phyloP scores from a whole-genome alignment of 2,329 filamentous ascomycete genomes.

The Acrocalymma vagum region DNA sequence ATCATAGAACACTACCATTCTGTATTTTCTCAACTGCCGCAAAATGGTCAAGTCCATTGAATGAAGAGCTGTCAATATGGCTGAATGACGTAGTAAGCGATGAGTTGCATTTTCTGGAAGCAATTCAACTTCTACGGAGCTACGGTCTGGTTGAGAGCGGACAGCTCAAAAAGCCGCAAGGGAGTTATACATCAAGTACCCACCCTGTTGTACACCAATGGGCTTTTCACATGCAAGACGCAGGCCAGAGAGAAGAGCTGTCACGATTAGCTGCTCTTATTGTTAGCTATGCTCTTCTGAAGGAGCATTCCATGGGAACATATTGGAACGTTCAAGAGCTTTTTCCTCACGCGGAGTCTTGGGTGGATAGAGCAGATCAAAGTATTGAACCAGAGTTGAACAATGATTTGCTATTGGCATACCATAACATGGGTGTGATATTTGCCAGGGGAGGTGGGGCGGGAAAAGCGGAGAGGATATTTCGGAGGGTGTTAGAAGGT shows the following conservation, averaged over 20 bases:
- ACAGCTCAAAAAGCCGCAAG: constrained; percentile 12
- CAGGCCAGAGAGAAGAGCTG: constrained; percentile 17
- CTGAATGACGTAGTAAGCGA: constrained; percentile 16
- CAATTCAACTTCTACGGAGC: constrained; percentile 26
- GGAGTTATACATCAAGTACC: constrained; percentile 23
- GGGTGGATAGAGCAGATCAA: constrained; percentile 8
- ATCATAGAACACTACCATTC: too few relatives aligned
- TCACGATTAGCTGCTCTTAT: constrained; percentile 15
- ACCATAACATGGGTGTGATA: too few relatives aligned
- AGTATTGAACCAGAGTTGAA: too few relatives aligned
- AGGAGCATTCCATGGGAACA: constrained; percentile 11
- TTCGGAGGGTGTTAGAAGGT: constrained; percentile 3
- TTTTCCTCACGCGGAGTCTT: constrained; percentile 21
- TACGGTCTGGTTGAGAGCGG: constrained; percentile 35
- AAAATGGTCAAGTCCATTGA: too few relatives aligned
- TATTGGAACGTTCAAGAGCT: constrained; percentile 26
- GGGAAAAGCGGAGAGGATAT: too few relatives aligned
- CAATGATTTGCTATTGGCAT: too few relatives aligned
- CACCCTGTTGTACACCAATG: constrained; percentile 27
- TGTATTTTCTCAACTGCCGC: too few relatives aligned
- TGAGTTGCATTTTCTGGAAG: constrained; percentile 23
- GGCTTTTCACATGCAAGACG: constrained; percentile 19
- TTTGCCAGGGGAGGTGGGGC: too few relatives aligned
- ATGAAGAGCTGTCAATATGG: constrained; percentile 24
- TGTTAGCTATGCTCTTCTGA: constrained; percentile 19